Evolutionary conservation across 2,329 filamentous ascomycete species (phyloP).

Genomic region (Colletotrichum acutatum): DNA sequence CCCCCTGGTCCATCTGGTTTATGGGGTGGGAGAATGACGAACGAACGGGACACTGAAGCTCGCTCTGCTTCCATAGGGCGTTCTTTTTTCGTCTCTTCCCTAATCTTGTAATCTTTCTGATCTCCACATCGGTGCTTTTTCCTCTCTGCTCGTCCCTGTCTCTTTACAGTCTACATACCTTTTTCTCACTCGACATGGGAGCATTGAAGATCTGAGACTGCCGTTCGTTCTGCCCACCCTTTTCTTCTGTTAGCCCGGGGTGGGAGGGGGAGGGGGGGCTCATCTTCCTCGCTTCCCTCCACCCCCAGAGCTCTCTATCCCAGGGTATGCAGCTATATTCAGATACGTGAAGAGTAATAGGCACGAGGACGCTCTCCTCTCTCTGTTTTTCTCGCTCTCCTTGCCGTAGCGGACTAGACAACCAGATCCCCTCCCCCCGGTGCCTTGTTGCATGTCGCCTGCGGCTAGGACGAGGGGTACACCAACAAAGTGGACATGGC

Average conservation of each 20-base stretch:
- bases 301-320: conserved; percentile 4
- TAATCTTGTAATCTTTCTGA: not conserved
- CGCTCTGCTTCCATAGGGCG: not conserved
- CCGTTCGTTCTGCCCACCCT: not conserved
- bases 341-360: conserved; percentile 29
- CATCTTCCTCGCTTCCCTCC: not conserved
- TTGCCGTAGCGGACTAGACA: not conserved
- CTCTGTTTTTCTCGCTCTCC: not conserved
- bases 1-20: not conserved
- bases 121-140: not conserved
- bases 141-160: not conserved
- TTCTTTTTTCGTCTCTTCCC: conserved; percentile 3
- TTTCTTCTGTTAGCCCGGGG: not conserved
- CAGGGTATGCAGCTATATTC: conserved; percentile 22
- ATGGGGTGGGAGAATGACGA: conserved; percentile 25
- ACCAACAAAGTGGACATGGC: conserved; percentile 29
- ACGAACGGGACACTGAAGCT: conserved; percentile 10
- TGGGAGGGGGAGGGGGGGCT: not conserved
- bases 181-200: not conserved
- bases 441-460: conserved; percentile 21
- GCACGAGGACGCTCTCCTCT: conserved; percentile 1
- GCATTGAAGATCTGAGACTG: conserved; percentile 6
- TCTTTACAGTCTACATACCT: not conserved
- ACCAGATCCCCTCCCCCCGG: not conserved
- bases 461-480: conserved; percentile 28